These are phyloP conservation scores for Tetrapisispora taiwanensis DNA, from an alignment of 805 yeast species.

Conservation along the genomic window DNA sequence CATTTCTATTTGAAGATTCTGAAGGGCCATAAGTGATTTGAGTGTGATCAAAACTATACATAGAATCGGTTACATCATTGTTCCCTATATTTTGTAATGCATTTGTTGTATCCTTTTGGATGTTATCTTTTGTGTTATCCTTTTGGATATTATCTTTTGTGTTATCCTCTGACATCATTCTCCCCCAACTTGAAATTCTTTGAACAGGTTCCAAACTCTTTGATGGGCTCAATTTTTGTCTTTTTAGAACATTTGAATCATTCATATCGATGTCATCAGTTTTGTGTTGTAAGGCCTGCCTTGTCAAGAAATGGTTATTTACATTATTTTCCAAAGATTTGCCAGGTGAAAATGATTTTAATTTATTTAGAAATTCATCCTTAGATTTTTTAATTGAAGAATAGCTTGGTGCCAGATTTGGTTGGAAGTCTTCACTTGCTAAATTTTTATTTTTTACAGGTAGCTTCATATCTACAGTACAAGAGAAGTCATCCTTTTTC, in stretches of 20 bases:
- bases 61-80: not conserved
- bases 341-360: not conserved
- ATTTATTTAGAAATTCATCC: not conserved
- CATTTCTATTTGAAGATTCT: slow-evolving; percentile 1
- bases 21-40: slow-evolving; percentile 24
- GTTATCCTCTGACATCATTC: slow-evolving; percentile 14
- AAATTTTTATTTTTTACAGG: not conserved
- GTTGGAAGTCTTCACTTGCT: slow-evolving; percentile 1
- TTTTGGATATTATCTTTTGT: not conserved
- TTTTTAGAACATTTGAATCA: not conserved
- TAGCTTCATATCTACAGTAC: slow-evolving; percentile 6
- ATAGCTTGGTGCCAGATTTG: not conserved
- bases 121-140: not conserved
- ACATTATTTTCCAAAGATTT: not conserved
- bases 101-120: not conserved
- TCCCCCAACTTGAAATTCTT: slow-evolving; percentile 25
- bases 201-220: slow-evolving; percentile 7
- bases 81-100: not conserved
- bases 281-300: not conserved
- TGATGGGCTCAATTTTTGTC: slow-evolving; percentile 2
- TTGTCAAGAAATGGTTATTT: slow-evolving; percentile 1
- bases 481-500: slow-evolving; percentile 14
- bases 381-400: slow-evolving; percentile 1
- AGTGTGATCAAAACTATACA: slow-evolving; percentile 9
- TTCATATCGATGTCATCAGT: not conserved